Base-by-base conservation (phyloP, 106 monocot genomes). In the Allium cepa region DNA sequence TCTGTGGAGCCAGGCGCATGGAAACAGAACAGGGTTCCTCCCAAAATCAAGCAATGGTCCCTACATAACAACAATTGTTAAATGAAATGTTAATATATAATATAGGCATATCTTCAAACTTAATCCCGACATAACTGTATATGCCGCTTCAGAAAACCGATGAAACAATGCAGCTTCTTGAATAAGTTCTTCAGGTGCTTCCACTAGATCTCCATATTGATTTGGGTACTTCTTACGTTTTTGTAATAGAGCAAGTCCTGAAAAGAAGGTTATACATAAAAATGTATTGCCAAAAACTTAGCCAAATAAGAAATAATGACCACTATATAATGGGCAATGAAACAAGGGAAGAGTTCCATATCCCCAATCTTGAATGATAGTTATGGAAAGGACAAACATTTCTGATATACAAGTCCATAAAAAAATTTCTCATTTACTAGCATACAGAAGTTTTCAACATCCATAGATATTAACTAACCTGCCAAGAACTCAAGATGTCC, bases 131-230 rank as follows among this genome's bases (percentile, higher is more conserved):
- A 11, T 62, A 72, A 97, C 97, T 60, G 97, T 97, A 68, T 97
- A 97, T 55, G 92, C 92, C 80, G 97, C 97, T 89, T 97, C 97
- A 70, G 97, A 92, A 81, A 87, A 97, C 14, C 75, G 89, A 83
- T 97, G 97, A 57, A 74, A 79, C 14, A 67, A 3, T 69, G 76
- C 72, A 75, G 92, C 97, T 65, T 92, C 89, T 77, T 76, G 74
- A 65, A 97, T 73, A 49, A 73, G 74, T 53, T 72, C 59, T 28
- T 77, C 67, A 64, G 89, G 84, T 51, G 82, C 92, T 53, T 89
- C 92, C 46, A 73, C 53, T 48, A 82, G 76, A 9, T 89, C 82
- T 63, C 47, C 67, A 59, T 55, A 56, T 50, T 63, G 60, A 26
- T 36, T 73, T 71, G 82, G 72, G 56, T 64, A 69, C 47, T 82